Evolutionary conservation across 1,139 yeast genomes (phyloP), one percentile per base, ranked within the genome.

Genomic region (Nematodospora anomalae): DNA sequence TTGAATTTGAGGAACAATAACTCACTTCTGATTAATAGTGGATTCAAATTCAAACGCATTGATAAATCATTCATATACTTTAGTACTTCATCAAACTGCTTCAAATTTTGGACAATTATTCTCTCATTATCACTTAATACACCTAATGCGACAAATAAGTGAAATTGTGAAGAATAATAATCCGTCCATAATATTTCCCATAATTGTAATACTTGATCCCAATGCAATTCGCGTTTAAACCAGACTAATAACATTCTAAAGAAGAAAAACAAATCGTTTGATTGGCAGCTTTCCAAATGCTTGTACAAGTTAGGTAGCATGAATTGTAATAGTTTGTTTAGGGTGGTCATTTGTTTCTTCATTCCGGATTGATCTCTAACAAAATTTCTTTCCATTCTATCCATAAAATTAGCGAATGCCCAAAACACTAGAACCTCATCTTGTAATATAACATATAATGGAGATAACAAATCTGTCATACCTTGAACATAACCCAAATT

Each of bases 181-280:
- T 92, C 94, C 0, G 97, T 90, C 83, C 95, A 88, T 41, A 92
- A 67, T 1, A 85, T 80, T 55, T 94, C 97, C 98, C 97, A 92
- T 27, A 92, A 69, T 21, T 77, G 66, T 51, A 85, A 64, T 2
- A 88, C 87, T 42, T 87, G 89, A 37, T 79, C 77, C 77, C 94
- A 88, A 26, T 74, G 76, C 45, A 94, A 83, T 56, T 92, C 99
- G 36, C 99, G 78, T 57, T 94, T 92, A 58, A 78, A 94, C 96
- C 97, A 89, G 3, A 92, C 97, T 29, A 92, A 67, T 12, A 92
- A 65, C 97, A 92, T 90, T 42, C 98, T 69, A 68, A 94, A 92
- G 52, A 90, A 89, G 71, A 92, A 92, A 58, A 92, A 92, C 42
- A 94, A 72, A 54, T 92, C 92, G 21, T 83, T 84, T 1, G 96